Base-by-base conservation (phyloP, 352 stramenopile species). In the Phytophthora boehmeriae region DNA sequence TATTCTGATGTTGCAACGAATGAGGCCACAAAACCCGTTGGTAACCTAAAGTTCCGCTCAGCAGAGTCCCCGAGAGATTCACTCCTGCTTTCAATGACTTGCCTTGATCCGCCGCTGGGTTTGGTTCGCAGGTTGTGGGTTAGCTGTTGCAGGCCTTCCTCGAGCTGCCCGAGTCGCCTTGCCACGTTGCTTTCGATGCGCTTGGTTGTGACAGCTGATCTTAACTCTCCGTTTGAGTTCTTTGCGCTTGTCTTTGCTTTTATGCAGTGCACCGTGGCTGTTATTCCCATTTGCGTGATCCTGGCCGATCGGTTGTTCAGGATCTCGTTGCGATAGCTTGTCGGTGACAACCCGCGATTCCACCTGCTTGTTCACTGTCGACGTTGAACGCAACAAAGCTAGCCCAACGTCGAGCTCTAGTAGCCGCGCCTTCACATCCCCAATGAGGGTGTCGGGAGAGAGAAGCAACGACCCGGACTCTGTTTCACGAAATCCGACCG, bases 401-500 rank as follows among this genome's bases (percentile, higher is more conserved):
- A 78, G 39, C 3, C 78, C 80, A 20, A 83, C 63, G 0, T 76
- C 68, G 2, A 92, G 54, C 61, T 92, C 80, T 4, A 90, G 42
- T 36, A 65, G 50, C 3, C 83, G 58, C 4, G 80, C 80, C 1
- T 53, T 38, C 2, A 92, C 23, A 9, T 70, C 53, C 5, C 52
- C 51, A 3, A 70, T 8, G 5, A 43, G 50, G 4, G 56, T 34
- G 1, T 85, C 75, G 0, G 49, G 27, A 4, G 74, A 66, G 14
- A 92, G 50, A 8, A 71, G n/a, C 0, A 92, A 32, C 13, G 70
- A 64, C 2, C 68, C 71, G 0, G 47, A 47, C 22, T 89, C 67
- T 0, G 72, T 87, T 35, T 89, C 76, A 11, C 75, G 75, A 46
- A 92, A 92, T 0, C 80, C 83, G 2, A 90, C 22, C 0, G 69